Evolutionary conservation across 1,284 basidiomycete genomes (phyloP), one percentile per base, ranked within the genome.

Genomic region (Moesziomyces aphidis): DNA sequence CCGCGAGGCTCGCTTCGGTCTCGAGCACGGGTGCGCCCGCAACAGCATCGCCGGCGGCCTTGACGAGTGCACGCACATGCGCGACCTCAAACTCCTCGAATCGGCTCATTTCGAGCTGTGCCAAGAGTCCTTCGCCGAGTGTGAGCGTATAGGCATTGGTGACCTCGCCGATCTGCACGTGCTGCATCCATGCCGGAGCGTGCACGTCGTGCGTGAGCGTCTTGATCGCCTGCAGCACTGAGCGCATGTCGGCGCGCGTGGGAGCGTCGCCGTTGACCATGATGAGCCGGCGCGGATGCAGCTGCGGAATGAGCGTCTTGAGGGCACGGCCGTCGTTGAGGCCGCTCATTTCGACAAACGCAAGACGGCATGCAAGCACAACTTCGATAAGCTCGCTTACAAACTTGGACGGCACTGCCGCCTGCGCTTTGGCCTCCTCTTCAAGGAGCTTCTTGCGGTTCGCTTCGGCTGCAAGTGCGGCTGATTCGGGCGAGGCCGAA

Each of bases 301-400:
- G 90, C 86, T 97, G 94, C 3, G 96, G 93, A 13, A 99, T 91
- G 69, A 99, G 95, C 0, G 93, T 96, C 86, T 97, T 97, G 71
- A 98, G 91, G 7, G 97, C 95, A 67, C 95, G 91, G 1, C 96
- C 95, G 80, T 99, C 97, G 82, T 95, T 95, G 61, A 97, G 86
- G 28, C 97, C 97, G 76, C 96, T 94, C 89, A 99, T 91, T 82
- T 99, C 97, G 56, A 99, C 90, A 77, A 92, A 97, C 26, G 95
- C 89, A 19, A 98, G 86, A 7, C 91, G 90, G 79, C 97, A 98
- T 23, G 90, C 89, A 36, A 98, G 85, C 54, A 93, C 90, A 17
- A 98, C 89, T 43, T 91, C 89, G 5, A 92, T 87, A 17, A 89
- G 87, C 54, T 91, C 90, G 4, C 90, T 89, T 46, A 97, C 88